Evolutionary conservation across 2,329 filamentous ascomycete species (phyloP).

Genomic region (Rutstroemia sp.): DNA sequence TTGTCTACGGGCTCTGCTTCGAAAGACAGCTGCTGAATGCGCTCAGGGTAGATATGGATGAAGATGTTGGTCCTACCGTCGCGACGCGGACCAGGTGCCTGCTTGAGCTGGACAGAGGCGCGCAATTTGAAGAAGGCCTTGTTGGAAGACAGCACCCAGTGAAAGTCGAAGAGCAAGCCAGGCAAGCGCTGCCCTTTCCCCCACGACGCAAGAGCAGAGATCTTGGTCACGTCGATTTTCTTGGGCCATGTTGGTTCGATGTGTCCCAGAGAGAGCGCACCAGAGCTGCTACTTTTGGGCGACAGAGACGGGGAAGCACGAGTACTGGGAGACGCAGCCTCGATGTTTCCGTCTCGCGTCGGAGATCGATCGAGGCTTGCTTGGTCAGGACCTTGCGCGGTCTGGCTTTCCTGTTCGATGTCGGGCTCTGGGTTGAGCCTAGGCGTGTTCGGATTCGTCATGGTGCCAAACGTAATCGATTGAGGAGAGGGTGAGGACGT

Average conservation of each 20-base stretch:
- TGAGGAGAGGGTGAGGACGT: neutral
- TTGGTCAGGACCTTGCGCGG: neutral
- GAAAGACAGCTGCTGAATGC: slow-evolving; percentile 1
- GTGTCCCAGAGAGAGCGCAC: neutral
- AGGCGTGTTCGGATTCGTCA: neutral
- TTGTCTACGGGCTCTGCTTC: slow-evolving; percentile 3
- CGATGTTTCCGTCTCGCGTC: neutral
- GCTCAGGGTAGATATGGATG: slow-evolving; percentile 1
- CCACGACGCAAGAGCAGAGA: slow-evolving; percentile 2
- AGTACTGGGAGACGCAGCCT: neutral
- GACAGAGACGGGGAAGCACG: neutral
- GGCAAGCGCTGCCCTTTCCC: neutral
- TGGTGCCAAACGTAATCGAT: neutral
- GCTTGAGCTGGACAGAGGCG: neutral
- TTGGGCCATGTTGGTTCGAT: slow-evolving; percentile 1
- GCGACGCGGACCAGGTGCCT: neutral
- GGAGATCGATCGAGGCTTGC: neutral
- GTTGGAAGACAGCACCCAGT: slow-evolving; percentile 4
- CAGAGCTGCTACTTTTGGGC: slow-evolving; percentile 1
- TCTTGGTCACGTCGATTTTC: neutral
- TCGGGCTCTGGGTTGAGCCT: neutral
- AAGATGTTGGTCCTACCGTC: neutral
- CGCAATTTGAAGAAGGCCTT: neutral
- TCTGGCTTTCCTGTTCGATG: neutral
- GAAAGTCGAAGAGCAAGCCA: slow-evolving; percentile 2